Evolutionary conservation across 305 asterid species (phyloP).

Genomic region (Ilex paraguariensis): DNA sequence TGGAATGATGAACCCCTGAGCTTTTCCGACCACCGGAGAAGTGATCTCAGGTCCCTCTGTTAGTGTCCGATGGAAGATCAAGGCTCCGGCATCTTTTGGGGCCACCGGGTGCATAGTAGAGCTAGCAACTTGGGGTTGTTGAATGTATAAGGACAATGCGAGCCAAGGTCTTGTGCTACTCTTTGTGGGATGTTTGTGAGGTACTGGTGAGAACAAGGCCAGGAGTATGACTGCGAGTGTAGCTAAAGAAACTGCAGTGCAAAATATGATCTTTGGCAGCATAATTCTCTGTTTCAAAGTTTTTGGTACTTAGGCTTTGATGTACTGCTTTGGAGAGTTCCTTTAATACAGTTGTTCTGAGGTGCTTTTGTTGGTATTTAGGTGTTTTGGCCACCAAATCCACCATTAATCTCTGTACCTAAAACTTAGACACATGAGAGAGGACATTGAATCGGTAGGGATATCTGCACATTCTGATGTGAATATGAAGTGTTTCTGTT

Average conservation of each 20-base stretch:
- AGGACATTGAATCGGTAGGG: slow-evolving; percentile 92
- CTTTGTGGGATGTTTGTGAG: slow-evolving; percentile 21
- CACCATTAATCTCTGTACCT: slow-evolving; percentile 38
- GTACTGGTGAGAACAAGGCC: slow-evolving; percentile 60
- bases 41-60: slow-evolving; percentile 63
- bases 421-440: slow-evolving; percentile 95
- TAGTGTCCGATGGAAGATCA: slow-evolving; percentile 56
- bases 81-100: slow-evolving; percentile 38
- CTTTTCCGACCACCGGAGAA: slow-evolving; percentile 63
- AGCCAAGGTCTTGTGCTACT: slow-evolving; percentile 17
- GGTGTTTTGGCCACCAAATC: slow-evolving; percentile 50
- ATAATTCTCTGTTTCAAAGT: slow-evolving; percentile 27
- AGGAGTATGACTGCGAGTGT: slow-evolving; percentile 53
- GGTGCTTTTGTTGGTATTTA: slow-evolving; percentile 35
- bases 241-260: slow-evolving; percentile 61
- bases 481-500: slow-evolving; percentile 17
- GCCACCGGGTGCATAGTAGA: slow-evolving; percentile 14
- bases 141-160: slow-evolving; percentile 58
- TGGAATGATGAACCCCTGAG: slow-evolving; percentile 77
- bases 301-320: slow-evolving; percentile 17
- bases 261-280: slow-evolving; percentile 55
- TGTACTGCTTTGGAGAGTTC: slow-evolving; percentile 11
- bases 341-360: slow-evolving; percentile 24
- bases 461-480: slow-evolving; percentile 18
- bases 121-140: slow-evolving; percentile 41